Evolutionary conservation across 495 filamentous ascomycete genomes (phyloP).

Genomic region (Talaromyces thailandensis): DNA sequence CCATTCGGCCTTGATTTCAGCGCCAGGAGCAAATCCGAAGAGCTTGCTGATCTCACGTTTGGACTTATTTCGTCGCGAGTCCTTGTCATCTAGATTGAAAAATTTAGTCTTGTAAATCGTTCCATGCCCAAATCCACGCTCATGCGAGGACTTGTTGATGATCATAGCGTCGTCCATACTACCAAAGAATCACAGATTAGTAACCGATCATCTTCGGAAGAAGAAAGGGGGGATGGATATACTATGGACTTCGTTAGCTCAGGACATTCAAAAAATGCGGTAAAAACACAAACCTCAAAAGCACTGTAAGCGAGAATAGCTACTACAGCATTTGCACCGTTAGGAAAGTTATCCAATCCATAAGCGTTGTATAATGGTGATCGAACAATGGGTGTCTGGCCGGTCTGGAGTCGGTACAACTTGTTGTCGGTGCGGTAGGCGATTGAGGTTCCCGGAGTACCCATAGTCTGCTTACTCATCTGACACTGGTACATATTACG

Average conservation of each 20-base stretch:
- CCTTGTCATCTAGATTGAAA: constrained; percentile 65
- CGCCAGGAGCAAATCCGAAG: constrained; percentile 76
- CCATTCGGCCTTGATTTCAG: constrained; percentile 52
- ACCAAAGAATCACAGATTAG: no score
- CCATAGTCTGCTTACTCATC: constrained; percentile 99
- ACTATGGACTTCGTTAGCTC: no score
- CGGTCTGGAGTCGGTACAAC: constrained; percentile 86
- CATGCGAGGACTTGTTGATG: constrained; percentile 93
- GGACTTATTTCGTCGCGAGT: constrained; percentile 45
- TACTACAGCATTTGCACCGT: constrained; percentile 93
- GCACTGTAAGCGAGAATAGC: constrained; percentile 98
- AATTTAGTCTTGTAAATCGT: constrained; percentile 97
- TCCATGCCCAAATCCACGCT: constrained; percentile 93
- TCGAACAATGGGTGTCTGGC: constrained; percentile 90
- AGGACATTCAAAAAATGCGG: no score
- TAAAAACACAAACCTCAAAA: no score
- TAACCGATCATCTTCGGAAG: no score
- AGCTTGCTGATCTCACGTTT: constrained; percentile 56
- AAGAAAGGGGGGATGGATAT: no score
- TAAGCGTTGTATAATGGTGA: constrained; percentile 91
- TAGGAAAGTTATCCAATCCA: constrained; percentile 96
- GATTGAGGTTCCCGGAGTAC: constrained; percentile 82
- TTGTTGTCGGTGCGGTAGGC: constrained; percentile 94
- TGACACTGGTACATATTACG: constrained; percentile 99
- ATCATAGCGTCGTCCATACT: constrained; percentile 99